A percentile compares a stretch with the other conserved stretches of the same genome.
Evolutionary conservation across 2,329 filamentous ascomycete species (phyloP).

Genomic region (Trichoderma asperellum): DNA sequence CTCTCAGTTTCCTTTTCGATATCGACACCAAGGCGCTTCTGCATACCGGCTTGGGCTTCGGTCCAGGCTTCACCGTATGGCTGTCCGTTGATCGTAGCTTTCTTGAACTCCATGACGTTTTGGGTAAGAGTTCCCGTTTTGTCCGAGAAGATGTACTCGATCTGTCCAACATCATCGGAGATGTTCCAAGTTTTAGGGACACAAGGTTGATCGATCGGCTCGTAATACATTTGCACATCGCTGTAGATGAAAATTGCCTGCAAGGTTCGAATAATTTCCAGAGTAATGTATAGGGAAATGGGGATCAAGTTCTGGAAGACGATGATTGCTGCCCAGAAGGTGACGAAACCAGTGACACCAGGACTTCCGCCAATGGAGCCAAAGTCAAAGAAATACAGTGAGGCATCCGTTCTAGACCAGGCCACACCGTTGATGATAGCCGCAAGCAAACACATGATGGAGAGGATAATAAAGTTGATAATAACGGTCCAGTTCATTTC

Average conservation of each 20-base stretch:
- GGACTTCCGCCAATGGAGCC: slow-evolving; percentile 78
- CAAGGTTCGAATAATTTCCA: slow-evolving; percentile 91
- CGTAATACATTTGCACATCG: slow-evolving; percentile 97
- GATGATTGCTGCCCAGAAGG: slow-evolving; percentile 93
- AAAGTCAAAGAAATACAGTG: slow-evolving; percentile 81
- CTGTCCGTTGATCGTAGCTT: slow-evolving; percentile 93
- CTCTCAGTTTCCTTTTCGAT: slow-evolving; percentile 77
- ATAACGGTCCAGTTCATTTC: slow-evolving; percentile 97
- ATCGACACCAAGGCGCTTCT: slow-evolving; percentile 85
- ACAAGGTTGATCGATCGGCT: slow-evolving; percentile 88
- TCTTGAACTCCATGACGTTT: slow-evolving; percentile 99
- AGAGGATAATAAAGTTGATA: slow-evolving; percentile 91
- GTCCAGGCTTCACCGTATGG: slow-evolving; percentile 98
- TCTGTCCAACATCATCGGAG: slow-evolving; percentile 95
- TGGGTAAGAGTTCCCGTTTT: slow-evolving; percentile 96
- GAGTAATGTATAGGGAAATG: slow-evolving; percentile 94
- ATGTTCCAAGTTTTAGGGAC: slow-evolving; percentile 99
- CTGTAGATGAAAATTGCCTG: slow-evolving; percentile 98
- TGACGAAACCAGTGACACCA: slow-evolving; percentile 85
- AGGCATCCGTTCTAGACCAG: slow-evolving; percentile 76
- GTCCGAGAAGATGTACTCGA: slow-evolving; percentile 99
- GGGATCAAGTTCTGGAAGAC: slow-evolving; percentile 98
- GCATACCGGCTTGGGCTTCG: slow-evolving; percentile 94
- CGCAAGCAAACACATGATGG: slow-evolving; percentile 84
- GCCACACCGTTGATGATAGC: slow-evolving; percentile 83